Base-by-base conservation (phyloP, 2,329 filamentous ascomycete genomes). In the Mollisiaceae sp. region DNA sequence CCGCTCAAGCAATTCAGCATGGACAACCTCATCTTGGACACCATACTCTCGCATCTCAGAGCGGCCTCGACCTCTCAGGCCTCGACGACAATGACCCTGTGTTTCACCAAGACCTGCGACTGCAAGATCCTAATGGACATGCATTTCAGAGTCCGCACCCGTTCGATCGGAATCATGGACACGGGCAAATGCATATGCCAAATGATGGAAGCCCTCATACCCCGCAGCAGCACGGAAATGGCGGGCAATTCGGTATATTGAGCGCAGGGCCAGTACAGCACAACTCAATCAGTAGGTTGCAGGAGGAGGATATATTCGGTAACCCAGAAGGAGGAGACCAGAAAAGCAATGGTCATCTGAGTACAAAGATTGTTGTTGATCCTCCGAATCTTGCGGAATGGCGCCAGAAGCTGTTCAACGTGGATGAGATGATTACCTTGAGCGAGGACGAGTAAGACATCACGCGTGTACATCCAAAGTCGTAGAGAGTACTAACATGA, bases 401-500 rank as follows among this genome's bases (percentile, higher is more conserved):
- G 91, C 82, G 91, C 60, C 82, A 90, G 71, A 89, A 83, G 73
- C 79, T 94, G 55, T 94, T 94, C 76, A 83, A 91, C 73, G 88
- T 93, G n/a, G 86, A 92, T 71, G 88, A 91, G 54, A 85, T 84
- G 55, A 90, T 94, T 65, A 85, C 89, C 14, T 78, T 94, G 71
- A 92, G 85, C 36, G 87, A 93, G 76, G 89, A 93, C 68, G 85
- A 94, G 88, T 92, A 83, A 69, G 83, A 47, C 12, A 43, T 45
- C n/a, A 50, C 47, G 22, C 36, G 18, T 6, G 4, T 54, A 4
- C n/a, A 32, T 9, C n/a, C 6, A 27, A 52, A 50, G 24, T 6
- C 27, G 27, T 50, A 1, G 27, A n/a, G 12, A 43, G 27, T 61
- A 63, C 35, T 50, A 50, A 68, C 61, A 50, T 38, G 8, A 12